Evolutionary conservation across 148 eudicot genomes (phyloP), one percentile per base, ranked within the genome.

Genomic region (Hydrangea macrophylla): DNA sequence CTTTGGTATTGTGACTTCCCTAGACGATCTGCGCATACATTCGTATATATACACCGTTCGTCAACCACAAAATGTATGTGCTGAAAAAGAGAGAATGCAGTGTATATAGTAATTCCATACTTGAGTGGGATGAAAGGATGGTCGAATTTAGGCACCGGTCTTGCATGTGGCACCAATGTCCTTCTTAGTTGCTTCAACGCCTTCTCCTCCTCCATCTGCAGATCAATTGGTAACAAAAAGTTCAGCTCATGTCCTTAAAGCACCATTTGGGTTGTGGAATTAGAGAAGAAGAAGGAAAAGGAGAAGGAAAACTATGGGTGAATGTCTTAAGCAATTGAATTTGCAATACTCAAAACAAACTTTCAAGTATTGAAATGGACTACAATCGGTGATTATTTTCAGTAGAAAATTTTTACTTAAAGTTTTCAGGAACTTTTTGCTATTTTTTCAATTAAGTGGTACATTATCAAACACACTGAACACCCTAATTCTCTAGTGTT

Each of bases 191-290:
- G 97, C 84, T 94, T 91, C 82, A 94, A 72, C 32, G 99, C 99
- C 77, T 89, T 94, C 81, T 94, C 96, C 64, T 94, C 99, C 68
- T 94, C 99, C 96, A 94, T 89, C 96, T 93, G 76, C 44, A 61
- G 26, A 58, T 26, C 25, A 55, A 22, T 48, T 45, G 32, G 45
- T n/a, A n/a, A n/a, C n/a, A 24, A 13, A 18, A 20, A 57, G 31
- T 28, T 12, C 45, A 7, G 17, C 17, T 17, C 40, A 30, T 18
- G 0, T 12, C 5, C 1, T 2, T 2, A 2, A 0, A 42, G 11
- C 53, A 48, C 17, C 12, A 18, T 48, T 17, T n/a, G n/a, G n/a
- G n/a, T n/a, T n/a, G n/a, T n/a, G n/a, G n/a, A n/a, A n/a, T n/a
- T n/a, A n/a, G n/a, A n/a, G n/a, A n/a, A n/a, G n/a, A n/a, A n/a